phyloP scores from a whole-genome alignment of 2,329 filamentous ascomycete genomes.

The Talaromyces marneffei region DNA sequence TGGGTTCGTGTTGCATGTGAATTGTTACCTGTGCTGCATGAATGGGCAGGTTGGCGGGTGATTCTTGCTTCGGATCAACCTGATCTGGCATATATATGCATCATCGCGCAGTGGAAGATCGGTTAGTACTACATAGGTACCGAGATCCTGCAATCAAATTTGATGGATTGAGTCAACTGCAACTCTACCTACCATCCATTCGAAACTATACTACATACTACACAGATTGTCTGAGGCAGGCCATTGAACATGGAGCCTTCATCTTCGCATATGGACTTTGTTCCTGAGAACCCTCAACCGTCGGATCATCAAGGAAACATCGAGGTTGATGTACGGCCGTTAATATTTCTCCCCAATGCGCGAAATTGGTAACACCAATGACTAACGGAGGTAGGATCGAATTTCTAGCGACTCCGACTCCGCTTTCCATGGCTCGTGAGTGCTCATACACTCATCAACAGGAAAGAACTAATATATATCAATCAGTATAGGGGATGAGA shows the following conservation, averaged over 20 bases:
- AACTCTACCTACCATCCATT: not conserved
- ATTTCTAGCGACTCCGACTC: slow-evolving; percentile 13
- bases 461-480: not conserved
- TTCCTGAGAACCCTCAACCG: slow-evolving; percentile 10
- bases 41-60: not conserved
- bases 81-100: not conserved
- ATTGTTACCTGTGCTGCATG: not conserved
- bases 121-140: too few relatives aligned
- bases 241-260: not conserved
- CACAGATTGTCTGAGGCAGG: too few relatives aligned
- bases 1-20: not conserved
- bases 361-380: not conserved
- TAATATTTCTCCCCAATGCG: not conserved
- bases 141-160: not conserved
- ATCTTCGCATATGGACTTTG: not conserved
- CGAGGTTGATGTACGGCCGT: slow-evolving; percentile 14
- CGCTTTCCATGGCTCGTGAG: slow-evolving; percentile 16
- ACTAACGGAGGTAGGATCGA: slow-evolving; percentile 3
- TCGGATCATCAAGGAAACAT: slow-evolving; percentile 8
- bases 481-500: slow-evolving; percentile 14
- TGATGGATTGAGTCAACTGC: not conserved
- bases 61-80: not conserved
- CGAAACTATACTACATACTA: not conserved
- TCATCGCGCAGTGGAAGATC: not conserved
- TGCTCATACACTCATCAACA: not conserved